Conservation (phyloP, 441 rosid genomes). For the Hypseocharis bilobata region DNA sequence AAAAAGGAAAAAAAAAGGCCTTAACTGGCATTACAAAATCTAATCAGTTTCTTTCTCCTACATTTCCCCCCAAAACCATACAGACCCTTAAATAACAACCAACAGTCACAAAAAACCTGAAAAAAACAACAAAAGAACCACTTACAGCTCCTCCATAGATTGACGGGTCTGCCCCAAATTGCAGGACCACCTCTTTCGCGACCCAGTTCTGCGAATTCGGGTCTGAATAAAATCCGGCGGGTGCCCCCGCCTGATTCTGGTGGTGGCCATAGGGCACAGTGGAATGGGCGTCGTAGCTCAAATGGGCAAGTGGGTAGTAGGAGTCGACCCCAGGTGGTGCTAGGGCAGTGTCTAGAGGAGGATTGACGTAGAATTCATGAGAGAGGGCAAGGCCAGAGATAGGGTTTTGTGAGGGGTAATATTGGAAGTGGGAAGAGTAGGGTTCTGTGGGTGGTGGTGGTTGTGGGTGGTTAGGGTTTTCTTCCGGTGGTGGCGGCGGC, state of each 20-base stretch:
- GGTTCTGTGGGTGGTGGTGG: constrained; percentile 20
- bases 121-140: constrained; percentile 15
- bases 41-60: background rate
- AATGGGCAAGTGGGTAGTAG: constrained; percentile 9
- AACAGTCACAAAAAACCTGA: background rate
- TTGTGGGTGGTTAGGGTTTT: background rate
- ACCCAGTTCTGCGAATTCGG: constrained; percentile 26
- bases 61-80: too few relatives aligned
- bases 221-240: constrained; percentile 14
- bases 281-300: background rate
- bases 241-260: too few relatives aligned
- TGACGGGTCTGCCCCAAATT: constrained; percentile 25
- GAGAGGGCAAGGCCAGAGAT: background rate
- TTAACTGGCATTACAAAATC: background rate
- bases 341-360: background rate
- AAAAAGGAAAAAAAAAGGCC: too few relatives aligned
- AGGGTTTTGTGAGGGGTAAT: constrained; percentile 23
- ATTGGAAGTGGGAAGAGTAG: constrained; percentile 16
- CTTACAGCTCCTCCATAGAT: constrained; percentile 27
- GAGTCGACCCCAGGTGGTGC: constrained; percentile 31
- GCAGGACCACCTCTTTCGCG: constrained; percentile 20
- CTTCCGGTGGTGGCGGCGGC: background rate
- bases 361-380: background rate
- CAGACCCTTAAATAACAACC: too few relatives aligned
- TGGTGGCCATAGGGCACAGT: background rate